Base-by-base conservation (phyloP, 768 basidiomycete species). In the Rhizopogon vesiculosus region DNA sequence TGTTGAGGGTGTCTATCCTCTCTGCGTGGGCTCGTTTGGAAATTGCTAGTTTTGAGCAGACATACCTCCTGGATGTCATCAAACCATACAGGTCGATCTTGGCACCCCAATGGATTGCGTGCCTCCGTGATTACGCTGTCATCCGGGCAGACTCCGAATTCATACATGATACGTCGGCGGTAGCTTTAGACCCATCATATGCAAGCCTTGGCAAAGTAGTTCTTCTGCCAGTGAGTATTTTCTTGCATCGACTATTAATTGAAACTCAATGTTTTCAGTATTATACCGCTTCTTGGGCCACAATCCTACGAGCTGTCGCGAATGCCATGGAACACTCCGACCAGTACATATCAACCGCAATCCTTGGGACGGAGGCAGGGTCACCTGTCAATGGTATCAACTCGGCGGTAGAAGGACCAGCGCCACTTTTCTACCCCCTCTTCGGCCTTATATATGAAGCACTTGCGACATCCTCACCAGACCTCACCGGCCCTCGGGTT, bases 401-500 rank as follows among this genome's bases (percentile, higher is more conserved):
- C 12, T 56, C 56, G 3, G 65, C 70, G 15, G 70, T 78, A 5
- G 64, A 72, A 7, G 89, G 92, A 55, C 90, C 93, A 2, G 79
- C 87, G 0, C 78, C 84, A 10, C 85, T 91, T 71, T 99, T 98
- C 74, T 93, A 87, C 72, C 80, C 91, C 10, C 66, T 97, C 5
- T 98, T 96, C 66, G 95, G 96, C 10, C 81, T 98, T n/a, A 86
- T 96, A 0, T 99, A 89, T 61, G 96, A 98, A 66, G 86, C 91
- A 0, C 74, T 98, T 7, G 82, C 83, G 0, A 77, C 81, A 0
- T 80, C 88, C 3, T 82, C 87, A 2, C 72, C 85, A 0, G 83
- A 91, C 53, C 75, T 83, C 0, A 78, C 80, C 5, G 69, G 75
- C 2, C 61, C 73, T 9, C 79, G 79, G 6, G 74, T 77, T 46